Percentiles rank a stretch among this genome's conserved stretches.
Conservation (phyloP, 1,139 yeast species). For the Nakaseomyces glabratus region DNA sequence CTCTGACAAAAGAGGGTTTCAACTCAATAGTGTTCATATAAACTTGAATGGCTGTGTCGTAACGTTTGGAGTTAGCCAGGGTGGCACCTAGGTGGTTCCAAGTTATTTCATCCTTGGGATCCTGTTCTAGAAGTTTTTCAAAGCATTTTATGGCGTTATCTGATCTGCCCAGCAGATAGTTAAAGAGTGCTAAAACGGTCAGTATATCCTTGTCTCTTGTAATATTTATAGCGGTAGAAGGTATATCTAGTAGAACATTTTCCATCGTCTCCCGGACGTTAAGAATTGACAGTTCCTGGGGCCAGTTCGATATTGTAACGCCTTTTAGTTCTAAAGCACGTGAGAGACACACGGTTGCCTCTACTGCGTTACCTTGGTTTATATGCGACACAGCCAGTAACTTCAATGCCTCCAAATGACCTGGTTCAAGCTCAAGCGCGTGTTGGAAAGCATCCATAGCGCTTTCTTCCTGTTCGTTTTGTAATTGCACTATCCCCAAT, state of each 20-base stretch:
- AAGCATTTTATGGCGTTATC: slow-evolving; percentile 4
- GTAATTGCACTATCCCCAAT: slow-evolving; percentile 5
- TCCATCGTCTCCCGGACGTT: not conserved
- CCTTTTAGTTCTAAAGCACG: not conserved
- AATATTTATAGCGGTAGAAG: not conserved
- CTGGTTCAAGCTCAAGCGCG: slow-evolving; percentile 3
- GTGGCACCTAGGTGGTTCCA: slow-evolving; percentile 7
- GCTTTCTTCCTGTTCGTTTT: slow-evolving; percentile 6
- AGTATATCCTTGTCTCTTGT: slow-evolving; percentile 4
- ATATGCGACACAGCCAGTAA: slow-evolving; percentile 5
- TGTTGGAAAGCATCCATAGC: slow-evolving; percentile 5
- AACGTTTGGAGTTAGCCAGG: slow-evolving; percentile 6
- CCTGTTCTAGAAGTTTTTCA: slow-evolving; percentile 1
- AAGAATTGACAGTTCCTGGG: not conserved
- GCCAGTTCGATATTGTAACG: not conserved
- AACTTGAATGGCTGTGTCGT: slow-evolving; percentile 4
- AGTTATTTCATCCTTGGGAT: slow-evolving; percentile 3
- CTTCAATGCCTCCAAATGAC: slow-evolving; percentile 4
- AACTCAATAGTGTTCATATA: slow-evolving; percentile 3
- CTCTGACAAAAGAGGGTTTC: slow-evolving; percentile 6
- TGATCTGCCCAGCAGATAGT: slow-evolving; percentile 3
- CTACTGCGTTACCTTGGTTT: slow-evolving; percentile 2
- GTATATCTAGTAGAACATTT: slow-evolving; percentile 1
- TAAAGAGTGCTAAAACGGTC: slow-evolving; percentile 3
- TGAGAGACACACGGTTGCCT: not conserved